Evolutionary conservation across 1,139 yeast species (phyloP).

Genomic region (Pichia kudriavzevii): DNA sequence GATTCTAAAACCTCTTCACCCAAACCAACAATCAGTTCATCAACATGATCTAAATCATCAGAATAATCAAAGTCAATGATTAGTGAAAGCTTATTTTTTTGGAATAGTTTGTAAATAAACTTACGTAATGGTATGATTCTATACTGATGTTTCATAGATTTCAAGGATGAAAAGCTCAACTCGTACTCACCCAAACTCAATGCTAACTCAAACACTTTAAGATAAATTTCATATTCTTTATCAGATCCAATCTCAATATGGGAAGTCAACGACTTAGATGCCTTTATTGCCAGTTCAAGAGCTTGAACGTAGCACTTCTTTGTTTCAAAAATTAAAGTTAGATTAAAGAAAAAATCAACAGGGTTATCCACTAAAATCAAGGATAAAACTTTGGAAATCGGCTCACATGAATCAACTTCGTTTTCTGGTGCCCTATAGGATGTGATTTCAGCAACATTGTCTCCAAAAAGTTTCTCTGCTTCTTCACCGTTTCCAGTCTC

Average conservation of each 20-base stretch:
- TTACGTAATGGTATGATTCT: slow-evolving; percentile 22
- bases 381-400: too few relatives aligned
- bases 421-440: slow-evolving; percentile 15
- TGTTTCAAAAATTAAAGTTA: slow-evolving; percentile 20
- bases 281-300: slow-evolving; percentile 20
- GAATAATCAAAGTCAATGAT: slow-evolving; percentile 24
- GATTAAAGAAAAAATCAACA: slow-evolving; percentile 21
- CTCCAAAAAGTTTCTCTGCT: slow-evolving; percentile 24
- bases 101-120: slow-evolving; percentile 25
- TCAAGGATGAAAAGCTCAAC: slow-evolving; percentile 22
- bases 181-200: slow-evolving; percentile 24
- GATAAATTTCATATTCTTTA: slow-evolving; percentile 19
- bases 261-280: slow-evolving; percentile 17
- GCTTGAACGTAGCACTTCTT: slow-evolving; percentile 17
- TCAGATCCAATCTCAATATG: slow-evolving; percentile 13
- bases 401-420: too few relatives aligned
- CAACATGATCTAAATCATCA: slow-evolving; percentile 25
- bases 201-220: slow-evolving; percentile 24
- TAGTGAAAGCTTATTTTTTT: slow-evolving; percentile 18
- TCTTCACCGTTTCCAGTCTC: slow-evolving; percentile 20
- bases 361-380: slow-evolving; percentile 17
- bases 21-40: slow-evolving; percentile 24
- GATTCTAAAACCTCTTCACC: slow-evolving; percentile 19
- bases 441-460: slow-evolving; percentile 22
- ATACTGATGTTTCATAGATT: slow-evolving; percentile 20